These are phyloP conservation scores for Penicillium sp. DNA, from an alignment of 2,329 filamentous ascomycete genomes.

Conservation along the genomic window DNA sequence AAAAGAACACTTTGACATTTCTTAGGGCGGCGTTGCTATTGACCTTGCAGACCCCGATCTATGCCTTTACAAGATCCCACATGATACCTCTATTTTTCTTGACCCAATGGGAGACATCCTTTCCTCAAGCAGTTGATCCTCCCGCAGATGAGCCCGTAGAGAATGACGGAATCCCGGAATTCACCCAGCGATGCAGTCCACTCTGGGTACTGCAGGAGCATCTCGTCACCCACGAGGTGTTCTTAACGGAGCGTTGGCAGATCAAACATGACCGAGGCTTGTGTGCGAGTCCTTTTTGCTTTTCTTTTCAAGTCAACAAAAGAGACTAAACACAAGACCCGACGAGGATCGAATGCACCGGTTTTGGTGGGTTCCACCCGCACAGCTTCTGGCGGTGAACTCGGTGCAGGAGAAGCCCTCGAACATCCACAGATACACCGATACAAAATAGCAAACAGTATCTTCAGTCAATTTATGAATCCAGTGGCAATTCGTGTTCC, in stretches of 20 bases:
- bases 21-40: conserved; percentile 19
- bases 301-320: conserved; percentile 10
- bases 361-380: conserved; percentile 21
- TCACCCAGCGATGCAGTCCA: conserved; percentile 65
- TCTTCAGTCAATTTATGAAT: conserved; percentile 1
- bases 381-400: conserved; percentile 27
- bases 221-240: conserved; percentile 59
- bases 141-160: background rate
- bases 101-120: conserved; percentile 9
- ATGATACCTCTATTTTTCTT: conserved; percentile 22
- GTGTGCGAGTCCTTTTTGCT: conserved; percentile 17
- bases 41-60: conserved; percentile 18
- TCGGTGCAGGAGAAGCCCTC: conserved; percentile 40
- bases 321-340: background rate
- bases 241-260: conserved; percentile 82
- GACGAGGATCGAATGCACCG: conserved; percentile 37
- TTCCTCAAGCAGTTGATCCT: conserved; percentile 5
- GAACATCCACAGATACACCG: conserved; percentile 24
- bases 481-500: background rate
- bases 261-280: conserved; percentile 38
- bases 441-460: conserved; percentile 5
- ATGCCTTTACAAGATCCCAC: conserved; percentile 13
- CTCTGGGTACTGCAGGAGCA: conserved; percentile 67
- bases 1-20: conserved; percentile 3
- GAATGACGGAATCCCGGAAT: conserved; percentile 1